Evolutionary conservation across 2,329 filamentous ascomycete genomes (phyloP).

Genomic region (Pleomassaria siparia): DNA sequence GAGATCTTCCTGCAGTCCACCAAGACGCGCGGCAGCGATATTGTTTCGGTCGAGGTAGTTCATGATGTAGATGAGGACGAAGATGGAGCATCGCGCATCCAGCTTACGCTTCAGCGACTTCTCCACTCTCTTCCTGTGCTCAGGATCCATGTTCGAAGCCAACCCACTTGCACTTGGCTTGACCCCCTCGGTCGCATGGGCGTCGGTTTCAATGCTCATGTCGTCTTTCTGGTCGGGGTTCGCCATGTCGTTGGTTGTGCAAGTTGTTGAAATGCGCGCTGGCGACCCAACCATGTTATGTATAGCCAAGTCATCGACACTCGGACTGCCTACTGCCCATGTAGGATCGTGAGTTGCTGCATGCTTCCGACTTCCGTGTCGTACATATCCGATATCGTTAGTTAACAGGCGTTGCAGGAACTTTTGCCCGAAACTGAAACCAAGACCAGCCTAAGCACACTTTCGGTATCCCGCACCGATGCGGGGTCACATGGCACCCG

Average conservation of each 20-base stretch:
- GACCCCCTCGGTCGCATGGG: constrained; percentile 8
- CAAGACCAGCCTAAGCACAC: no score
- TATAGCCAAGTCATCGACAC: no score
- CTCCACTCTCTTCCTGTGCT: constrained; percentile 33
- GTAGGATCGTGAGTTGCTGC: no score
- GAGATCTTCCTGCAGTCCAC: constrained; percentile 36
- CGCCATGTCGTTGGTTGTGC: constrained; percentile 8
- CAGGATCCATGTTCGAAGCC: constrained; percentile 27
- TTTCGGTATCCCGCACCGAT: no score
- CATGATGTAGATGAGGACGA: constrained; percentile 43
- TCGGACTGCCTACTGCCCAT: no score
- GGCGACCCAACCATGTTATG: not conserved
- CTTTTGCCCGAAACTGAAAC: no score
- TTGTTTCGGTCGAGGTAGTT: constrained; percentile 39
- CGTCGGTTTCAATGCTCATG: constrained; percentile 1
- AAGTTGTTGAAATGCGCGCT: not conserved
- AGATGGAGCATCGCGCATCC: constrained; percentile 33
- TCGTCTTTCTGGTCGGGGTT: constrained; percentile 13
- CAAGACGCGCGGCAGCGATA: constrained; percentile 37
- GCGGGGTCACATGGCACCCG: no score
- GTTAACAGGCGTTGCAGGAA: no score
- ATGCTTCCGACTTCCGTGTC: no score
- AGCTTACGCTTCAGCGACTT: constrained; percentile 39
- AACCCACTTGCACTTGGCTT: not conserved
- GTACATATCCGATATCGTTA: no score